These are phyloP conservation scores for Corylus americana DNA, from an alignment of 306 rosid genomes.

Conservation along the genomic window DNA sequence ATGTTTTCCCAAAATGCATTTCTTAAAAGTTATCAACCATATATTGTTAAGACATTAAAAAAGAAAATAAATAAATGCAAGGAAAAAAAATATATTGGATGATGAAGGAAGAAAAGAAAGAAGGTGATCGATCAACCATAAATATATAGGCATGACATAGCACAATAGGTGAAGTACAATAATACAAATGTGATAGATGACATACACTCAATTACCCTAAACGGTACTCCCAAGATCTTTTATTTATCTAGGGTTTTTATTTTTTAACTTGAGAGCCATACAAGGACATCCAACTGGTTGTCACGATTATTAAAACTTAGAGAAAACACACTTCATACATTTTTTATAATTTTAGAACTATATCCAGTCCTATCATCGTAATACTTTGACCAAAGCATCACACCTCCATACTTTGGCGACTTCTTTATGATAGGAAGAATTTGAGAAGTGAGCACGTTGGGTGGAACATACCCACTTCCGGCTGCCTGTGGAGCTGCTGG, in stretches of 20 bases:
- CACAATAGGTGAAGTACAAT: too few relatives aligned
- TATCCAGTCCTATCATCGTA: conserved; percentile 8
- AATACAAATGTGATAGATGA: too few relatives aligned
- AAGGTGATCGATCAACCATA: too few relatives aligned
- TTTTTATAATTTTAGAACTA: background rate
- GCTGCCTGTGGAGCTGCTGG: conserved; percentile 24
- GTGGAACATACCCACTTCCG: conserved; percentile 22
- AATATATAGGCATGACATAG: too few relatives aligned
- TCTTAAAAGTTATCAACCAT: conserved; percentile 8
- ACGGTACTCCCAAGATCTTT: too few relatives aligned
- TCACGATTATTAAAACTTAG: background rate
- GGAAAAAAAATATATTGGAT: too few relatives aligned
- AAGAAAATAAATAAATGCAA: too few relatives aligned
- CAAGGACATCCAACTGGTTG: conserved; percentile 21
- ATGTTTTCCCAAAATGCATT: background rate
- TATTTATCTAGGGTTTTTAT: background rate
- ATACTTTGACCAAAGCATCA: conserved; percentile 19
- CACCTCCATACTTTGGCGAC: conserved; percentile 24
- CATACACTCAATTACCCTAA: too few relatives aligned
- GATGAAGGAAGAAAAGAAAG: too few relatives aligned
- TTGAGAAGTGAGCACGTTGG: conserved; percentile 10
- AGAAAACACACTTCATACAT: background rate
- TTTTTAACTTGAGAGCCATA: too few relatives aligned
- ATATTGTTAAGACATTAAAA: too few relatives aligned
- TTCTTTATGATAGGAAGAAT: conserved; percentile 26